Conservation (phyloP, 2,329 filamentous ascomycete genomes). For the Endoconidiophora polonica region DNA sequence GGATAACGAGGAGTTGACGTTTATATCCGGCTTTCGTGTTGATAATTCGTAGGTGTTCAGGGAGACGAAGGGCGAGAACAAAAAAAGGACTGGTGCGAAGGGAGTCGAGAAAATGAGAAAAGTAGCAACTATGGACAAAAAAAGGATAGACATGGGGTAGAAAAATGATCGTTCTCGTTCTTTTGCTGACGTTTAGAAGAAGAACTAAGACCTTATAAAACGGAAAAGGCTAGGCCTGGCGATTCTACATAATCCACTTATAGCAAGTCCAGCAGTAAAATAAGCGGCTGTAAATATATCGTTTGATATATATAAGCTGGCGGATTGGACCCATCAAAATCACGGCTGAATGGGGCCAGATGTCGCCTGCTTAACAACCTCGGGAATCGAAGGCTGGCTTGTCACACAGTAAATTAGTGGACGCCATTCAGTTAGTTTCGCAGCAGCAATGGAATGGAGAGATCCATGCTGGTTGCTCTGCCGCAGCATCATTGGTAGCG, state of each 20-base stretch:
- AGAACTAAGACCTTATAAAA: not conserved
- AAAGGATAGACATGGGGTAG: no score
- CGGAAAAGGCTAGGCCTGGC: not conserved
- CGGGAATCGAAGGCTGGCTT: not conserved
- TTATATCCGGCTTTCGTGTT: no score
- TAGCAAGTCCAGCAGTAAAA: not conserved
- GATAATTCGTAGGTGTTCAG: no score
- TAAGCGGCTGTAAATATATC: not conserved
- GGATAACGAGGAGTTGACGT: no score
- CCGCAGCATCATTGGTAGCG: no score
- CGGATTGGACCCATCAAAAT: not conserved
- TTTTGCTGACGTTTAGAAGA: not conserved
- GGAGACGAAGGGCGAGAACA: no score
- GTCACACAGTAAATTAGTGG: not conserved
- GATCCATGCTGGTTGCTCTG: no score
- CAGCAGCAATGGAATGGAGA: no score
- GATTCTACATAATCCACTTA: not conserved
- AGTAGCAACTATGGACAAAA: no score
- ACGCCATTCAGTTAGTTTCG: not conserved
- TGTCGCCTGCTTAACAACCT: slow-evolving; percentile 1
- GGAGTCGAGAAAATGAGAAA: no score
- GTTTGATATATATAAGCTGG: no score
- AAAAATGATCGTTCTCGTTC: not conserved
- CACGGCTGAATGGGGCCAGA: not conserved
- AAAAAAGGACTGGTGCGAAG: no score